Base-by-base conservation (phyloP, 2,329 filamentous ascomycete species). In the Blastomyces percursus region DNA sequence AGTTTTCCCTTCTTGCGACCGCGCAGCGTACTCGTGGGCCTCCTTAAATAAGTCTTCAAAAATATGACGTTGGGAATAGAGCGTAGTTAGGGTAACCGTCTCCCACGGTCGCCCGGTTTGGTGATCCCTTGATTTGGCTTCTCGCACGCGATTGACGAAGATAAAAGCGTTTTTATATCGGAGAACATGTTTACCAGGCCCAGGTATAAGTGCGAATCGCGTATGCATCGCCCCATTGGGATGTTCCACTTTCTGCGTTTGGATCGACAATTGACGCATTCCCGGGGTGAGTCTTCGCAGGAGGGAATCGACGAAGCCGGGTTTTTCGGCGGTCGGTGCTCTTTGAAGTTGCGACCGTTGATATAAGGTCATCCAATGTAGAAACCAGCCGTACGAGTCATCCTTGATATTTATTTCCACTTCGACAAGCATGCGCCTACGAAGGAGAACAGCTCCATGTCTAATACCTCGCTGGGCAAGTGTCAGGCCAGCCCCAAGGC, bases 401-500 rank as follows among this genome's bases (percentile, higher is more conserved):
- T 99, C 94, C 70, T 93, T 90, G 72, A 91, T 89, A 74, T 90
- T 93, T 75, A 99, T 96, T 76, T 99, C 94, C 70, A 99, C 86
- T 70, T 96, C 91, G 69, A 97, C 90, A 38, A 99, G 86, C 77
- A 99, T 85, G 58, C 93, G 90, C 61, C 88, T 86, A 59, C 90
- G 89, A 63, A 96, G 78, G 62, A 95, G 81, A 52, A 84, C 83
- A n/a, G 87, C 86, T 61, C 86, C 86, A 69, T 86, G 81, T 64
- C 92, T 84, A 64, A 89, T 75, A 42, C 89, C 90, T 71, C 88
- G 88, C 66, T 94, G 91, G 38, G 87, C 90, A 68, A 96, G 84
- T 14, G 91, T 88, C 40, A 91, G 83, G 50, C 84, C 88, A 42
- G 91, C 90, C 66, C 91, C 94, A 60, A 99, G 82, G 38, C 89